Percentiles rank a stretch among this genome's conserved stretches.
These are phyloP conservation scores for Apodospora peruviana DNA, from an alignment of 495 filamentous ascomycete species.

Conservation along the genomic window DNA sequence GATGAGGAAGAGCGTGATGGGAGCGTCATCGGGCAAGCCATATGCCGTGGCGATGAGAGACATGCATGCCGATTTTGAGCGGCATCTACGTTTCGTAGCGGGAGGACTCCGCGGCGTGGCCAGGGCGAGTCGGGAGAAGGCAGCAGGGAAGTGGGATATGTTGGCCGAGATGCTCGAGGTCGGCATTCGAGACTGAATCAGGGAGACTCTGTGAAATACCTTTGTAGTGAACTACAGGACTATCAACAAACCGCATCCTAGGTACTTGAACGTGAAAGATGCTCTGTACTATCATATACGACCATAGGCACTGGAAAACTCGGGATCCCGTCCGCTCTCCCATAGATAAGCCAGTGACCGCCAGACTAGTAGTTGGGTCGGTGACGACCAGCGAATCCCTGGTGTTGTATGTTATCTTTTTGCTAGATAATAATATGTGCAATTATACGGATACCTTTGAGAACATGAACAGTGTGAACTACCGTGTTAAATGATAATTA, in stretches of 20 bases:
- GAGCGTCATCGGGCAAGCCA: conserved; percentile 16
- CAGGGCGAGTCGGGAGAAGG: conserved; percentile 49
- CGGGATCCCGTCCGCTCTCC: conserved; percentile 50
- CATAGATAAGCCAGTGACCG: conserved; percentile 26
- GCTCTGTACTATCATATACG: background rate
- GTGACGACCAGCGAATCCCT: conserved; percentile 34
- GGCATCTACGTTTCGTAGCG: conserved; percentile 47
- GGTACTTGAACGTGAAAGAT: background rate
- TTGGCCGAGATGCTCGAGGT: conserved; percentile 55
- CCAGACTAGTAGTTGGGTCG: conserved; percentile 32
- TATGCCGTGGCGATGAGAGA: conserved; percentile 36
- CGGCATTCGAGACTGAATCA: conserved; percentile 28
- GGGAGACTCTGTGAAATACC: background rate
- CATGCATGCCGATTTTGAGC: conserved; percentile 43
- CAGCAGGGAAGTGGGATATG: conserved; percentile 50
- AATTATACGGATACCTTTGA: too few species aligned
- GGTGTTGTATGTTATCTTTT: conserved; percentile 20
- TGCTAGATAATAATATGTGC: too few species aligned
- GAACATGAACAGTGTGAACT: too few species aligned
- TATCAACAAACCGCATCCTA: too few species aligned
- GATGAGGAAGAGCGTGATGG: background rate
- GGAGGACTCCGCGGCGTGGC: conserved; percentile 52
- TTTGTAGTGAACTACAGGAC: too few species aligned
- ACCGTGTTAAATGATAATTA: too few species aligned
- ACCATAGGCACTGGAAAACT: conserved; percentile 38